These are phyloP conservation scores for Hypoxylon crocopeplum DNA, from an alignment of 495 filamentous ascomycete species.

Conservation along the genomic window DNA sequence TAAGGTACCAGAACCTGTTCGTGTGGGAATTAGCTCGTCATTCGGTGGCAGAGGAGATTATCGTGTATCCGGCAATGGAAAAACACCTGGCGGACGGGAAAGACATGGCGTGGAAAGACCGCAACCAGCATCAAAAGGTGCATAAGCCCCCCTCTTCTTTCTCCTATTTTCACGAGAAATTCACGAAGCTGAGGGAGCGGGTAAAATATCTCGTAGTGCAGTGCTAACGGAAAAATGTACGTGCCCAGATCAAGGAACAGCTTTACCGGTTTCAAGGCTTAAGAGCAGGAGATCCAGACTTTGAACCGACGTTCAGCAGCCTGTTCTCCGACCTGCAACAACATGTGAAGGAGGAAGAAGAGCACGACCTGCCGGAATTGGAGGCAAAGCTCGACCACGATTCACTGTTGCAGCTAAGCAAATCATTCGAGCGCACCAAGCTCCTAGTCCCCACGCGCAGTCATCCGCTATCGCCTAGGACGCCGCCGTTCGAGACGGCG, in stretches of 20 bases:
- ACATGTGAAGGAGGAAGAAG: slow-evolving; percentile 68
- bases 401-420: slow-evolving; percentile 51
- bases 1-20: slow-evolving; percentile 66
- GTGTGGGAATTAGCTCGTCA: slow-evolving; percentile 74
- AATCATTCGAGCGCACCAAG: slow-evolving; percentile 64
- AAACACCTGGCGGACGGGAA: slow-evolving; percentile 56
- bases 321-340: slow-evolving; percentile 58
- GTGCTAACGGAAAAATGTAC: too few species aligned
- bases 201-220: too few species aligned
- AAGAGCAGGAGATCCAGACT: slow-evolving; percentile 52
- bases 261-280: slow-evolving; percentile 66
- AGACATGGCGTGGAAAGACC: slow-evolving; percentile 61
- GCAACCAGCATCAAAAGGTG: slow-evolving; percentile 62
- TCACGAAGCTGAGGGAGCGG: too few species aligned
- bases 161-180: too few species aligned
- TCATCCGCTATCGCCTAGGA: slow-evolving; percentile 46
- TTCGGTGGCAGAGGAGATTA: slow-evolving; percentile 68
- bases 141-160: background rate
- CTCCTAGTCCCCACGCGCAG: slow-evolving; percentile 62
- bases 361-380: slow-evolving; percentile 59
- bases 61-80: slow-evolving; percentile 71
- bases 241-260: slow-evolving; percentile 63
- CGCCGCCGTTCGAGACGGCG: slow-evolving; percentile 55
- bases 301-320: slow-evolving; percentile 54
- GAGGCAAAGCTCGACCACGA: slow-evolving; percentile 51